phyloP scores from a whole-genome alignment of 148 eudicot species.

The Pouteria glomerata region DNA sequence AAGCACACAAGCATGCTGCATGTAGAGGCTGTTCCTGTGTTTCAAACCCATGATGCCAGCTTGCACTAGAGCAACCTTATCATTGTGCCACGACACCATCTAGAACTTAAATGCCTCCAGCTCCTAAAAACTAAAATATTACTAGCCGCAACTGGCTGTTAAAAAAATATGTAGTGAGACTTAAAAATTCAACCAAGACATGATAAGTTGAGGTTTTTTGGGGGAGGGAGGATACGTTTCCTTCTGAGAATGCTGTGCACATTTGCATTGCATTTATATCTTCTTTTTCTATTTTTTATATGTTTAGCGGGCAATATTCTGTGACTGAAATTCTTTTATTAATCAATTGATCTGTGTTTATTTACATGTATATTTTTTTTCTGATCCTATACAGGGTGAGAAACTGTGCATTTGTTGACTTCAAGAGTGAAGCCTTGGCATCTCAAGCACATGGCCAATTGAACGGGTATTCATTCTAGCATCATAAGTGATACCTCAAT shows the following conservation, averaged over 20 bases:
- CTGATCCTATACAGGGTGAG: constrained; percentile 41
- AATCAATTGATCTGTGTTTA: background rate
- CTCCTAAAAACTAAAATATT: background rate
- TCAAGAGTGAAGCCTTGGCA: constrained; percentile 64
- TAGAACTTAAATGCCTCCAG: background rate
- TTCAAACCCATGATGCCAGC: no score
- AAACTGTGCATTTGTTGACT: constrained; percentile 88
- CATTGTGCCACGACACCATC: no score
- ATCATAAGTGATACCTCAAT: background rate
- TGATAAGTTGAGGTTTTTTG: background rate
- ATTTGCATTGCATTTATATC: background rate
- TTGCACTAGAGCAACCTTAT: no score
- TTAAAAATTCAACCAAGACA: background rate
- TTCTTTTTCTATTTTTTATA: background rate
- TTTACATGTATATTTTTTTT: background rate
- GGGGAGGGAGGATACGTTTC: no score
- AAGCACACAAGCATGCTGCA: no score
- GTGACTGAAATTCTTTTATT: background rate
- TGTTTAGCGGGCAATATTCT: background rate
- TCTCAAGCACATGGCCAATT: constrained; percentile 79
- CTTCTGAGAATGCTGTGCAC: background rate
- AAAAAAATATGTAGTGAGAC: background rate
- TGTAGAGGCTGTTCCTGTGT: no score
- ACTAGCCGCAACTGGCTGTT: background rate
- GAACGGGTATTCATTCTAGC: constrained; percentile 43